phyloP scores from a whole-genome alignment of 345 rosid species.

The Tarenaya hassleriana region DNA sequence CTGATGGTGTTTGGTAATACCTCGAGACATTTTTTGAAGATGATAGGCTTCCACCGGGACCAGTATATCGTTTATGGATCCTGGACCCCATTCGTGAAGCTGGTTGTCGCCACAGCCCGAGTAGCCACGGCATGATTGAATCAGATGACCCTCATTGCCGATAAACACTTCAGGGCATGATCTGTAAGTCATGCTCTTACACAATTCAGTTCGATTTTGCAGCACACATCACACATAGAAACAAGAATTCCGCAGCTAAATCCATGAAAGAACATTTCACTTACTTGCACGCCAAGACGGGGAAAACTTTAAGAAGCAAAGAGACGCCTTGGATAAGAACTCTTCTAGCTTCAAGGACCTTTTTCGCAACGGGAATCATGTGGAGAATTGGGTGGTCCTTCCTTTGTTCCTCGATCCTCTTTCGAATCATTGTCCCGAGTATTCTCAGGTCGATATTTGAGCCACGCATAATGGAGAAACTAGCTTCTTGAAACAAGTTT shows the following conservation, averaged over 20 bases:
- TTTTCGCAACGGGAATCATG: too few species aligned
- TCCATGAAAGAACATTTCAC: background rate
- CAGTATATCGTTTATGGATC: constrained; percentile 59
- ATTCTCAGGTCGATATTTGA: too few species aligned
- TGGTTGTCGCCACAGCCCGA: constrained; percentile 47
- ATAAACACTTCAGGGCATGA: constrained; percentile 76
- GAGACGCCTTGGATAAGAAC: too few species aligned
- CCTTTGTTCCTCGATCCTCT: too few species aligned
- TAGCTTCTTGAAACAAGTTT: too few species aligned
- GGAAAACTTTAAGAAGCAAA: too few species aligned
- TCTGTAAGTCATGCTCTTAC: constrained; percentile 34
- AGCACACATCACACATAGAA: background rate
- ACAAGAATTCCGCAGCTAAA: background rate
- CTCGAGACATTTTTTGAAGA: constrained; percentile 49
- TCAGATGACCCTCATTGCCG: constrained; percentile 81
- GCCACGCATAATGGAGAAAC: too few species aligned
- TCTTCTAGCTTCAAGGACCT: too few species aligned
- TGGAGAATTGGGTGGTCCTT: too few species aligned
- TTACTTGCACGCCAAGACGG: too few species aligned
- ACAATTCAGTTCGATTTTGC: constrained; percentile 1
- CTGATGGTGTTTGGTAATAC: constrained; percentile 55
- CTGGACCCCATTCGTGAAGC: constrained; percentile 77
- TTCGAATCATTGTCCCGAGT: too few species aligned
- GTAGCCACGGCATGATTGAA: constrained; percentile 70
- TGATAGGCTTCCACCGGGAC: constrained; percentile 67